These are phyloP conservation scores for Linnemannia zychae DNA, from an alignment of 192 early-diverging fungal species.

Conservation along the genomic window DNA sequence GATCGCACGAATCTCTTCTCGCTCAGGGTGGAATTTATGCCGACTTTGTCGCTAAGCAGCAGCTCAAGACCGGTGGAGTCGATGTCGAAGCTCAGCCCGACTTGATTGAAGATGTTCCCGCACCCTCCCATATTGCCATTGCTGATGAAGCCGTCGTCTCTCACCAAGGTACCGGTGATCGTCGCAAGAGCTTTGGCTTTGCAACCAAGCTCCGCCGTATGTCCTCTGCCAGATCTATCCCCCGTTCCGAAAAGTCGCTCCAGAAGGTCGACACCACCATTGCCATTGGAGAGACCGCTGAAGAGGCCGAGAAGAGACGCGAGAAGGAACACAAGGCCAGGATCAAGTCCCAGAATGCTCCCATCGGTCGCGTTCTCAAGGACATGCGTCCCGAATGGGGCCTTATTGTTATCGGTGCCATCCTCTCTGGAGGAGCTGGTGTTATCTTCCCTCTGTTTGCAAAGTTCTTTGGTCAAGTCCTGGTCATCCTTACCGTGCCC, in stretches of 20 bases:
- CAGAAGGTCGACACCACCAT: slow-evolving; percentile 24
- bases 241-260: slow-evolving; percentile 48
- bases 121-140: slow-evolving; percentile 34
- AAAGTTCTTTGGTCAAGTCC: slow-evolving; percentile 66
- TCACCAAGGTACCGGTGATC: slow-evolving; percentile 55
- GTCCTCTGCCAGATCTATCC: slow-evolving; percentile 41
- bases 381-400: slow-evolving; percentile 69
- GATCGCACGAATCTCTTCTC: slow-evolving; percentile 79
- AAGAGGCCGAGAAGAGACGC: slow-evolving; percentile 46
- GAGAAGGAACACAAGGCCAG: slow-evolving; percentile 54
- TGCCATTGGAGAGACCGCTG: slow-evolving; percentile 40
- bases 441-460: slow-evolving; percentile 86
- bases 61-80: slow-evolving; percentile 58
- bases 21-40: slow-evolving; percentile 64
- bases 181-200: slow-evolving; percentile 74
- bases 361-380: slow-evolving; percentile 65
- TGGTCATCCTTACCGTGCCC: slow-evolving; percentile 4
- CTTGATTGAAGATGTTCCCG: neutral
- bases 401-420: slow-evolving; percentile 66
- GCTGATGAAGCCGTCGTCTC: slow-evolving; percentile 37
- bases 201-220: slow-evolving; percentile 59
- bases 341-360: slow-evolving; percentile 63
- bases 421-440: slow-evolving; percentile 77
- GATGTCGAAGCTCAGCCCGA: slow-evolving; percentile 24
- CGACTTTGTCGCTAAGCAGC: slow-evolving; percentile 71